Evolutionary conservation across 2,329 filamentous ascomycete genomes (phyloP), one percentile per base, ranked within the genome.

Genomic region (Cladobotryum mycophilum): DNA sequence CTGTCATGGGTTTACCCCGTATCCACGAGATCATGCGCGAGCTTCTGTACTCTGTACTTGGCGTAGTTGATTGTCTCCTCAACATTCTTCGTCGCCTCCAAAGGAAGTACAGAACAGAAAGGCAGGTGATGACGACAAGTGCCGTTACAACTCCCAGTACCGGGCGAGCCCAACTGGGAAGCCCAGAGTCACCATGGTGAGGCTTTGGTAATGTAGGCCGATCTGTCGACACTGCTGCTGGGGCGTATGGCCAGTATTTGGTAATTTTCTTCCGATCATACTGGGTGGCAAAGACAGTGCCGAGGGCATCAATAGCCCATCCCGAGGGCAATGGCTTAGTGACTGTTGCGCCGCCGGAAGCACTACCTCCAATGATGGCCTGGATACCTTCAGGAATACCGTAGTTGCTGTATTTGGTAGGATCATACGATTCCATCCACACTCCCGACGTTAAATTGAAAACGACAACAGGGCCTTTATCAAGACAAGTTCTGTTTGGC

Each of bases 351-450:
- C 82, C 80, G 6, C 88, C 88, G 0, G 70, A 71, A 6, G 72
- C 74, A 51, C 76, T 70, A 11, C 89, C 88, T 20, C 88, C 88
- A 47, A 93, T 85, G 55, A 80, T 76, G 0, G 72, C 70, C 48
- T 80, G 74, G 3, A 93, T 79, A 15, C 74, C 72, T 14, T 77
- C 70, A 0, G 87, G 88, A 1, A 93, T 86, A 2, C 74, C 72
- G 63, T 95, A 95, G n/a, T 78, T 67, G 20, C 74, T 74, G 63
- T 79, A 83, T 7, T 73, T 75, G 0, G 77, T 69, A 0, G 88
- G 85, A 38, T 83, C 80, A 63, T 92, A 95, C 2, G 76, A 74
- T 18, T 81, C 76, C 51, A 84, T 72, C 89, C 89, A 95, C 47
- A 76, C 61, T 1, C 83, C 75, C 35, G 78, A 80, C 9, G 81